Conservation (phyloP, 176 grass and related monocot genomes). For the Carex kokanica region DNA sequence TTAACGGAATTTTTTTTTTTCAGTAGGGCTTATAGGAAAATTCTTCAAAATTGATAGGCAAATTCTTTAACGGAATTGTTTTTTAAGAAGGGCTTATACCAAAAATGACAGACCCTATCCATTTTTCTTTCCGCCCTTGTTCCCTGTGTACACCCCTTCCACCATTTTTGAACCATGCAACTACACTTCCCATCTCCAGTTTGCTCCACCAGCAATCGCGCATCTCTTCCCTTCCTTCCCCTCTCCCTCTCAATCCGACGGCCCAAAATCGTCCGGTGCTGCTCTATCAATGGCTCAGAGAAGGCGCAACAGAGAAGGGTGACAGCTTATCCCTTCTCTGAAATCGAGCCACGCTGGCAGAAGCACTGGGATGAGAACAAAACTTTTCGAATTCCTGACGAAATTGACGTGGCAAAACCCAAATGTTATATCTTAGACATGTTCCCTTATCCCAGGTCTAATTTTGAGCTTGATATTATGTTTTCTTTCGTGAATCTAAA, state of each 20-base stretch:
- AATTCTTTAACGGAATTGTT: no score
- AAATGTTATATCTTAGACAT: conserved; percentile 98
- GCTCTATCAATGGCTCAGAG: conserved; percentile 12
- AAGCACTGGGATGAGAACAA: conserved; percentile 71
- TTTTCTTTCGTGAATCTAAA: not conserved
- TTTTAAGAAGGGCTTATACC: no score
- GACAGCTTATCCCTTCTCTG: conserved; percentile 67
- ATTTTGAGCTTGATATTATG: no score
- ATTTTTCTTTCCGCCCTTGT: not conserved
- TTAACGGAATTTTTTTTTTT: no score
- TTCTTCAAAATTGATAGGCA: no score
- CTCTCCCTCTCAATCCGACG: conserved; percentile 2
- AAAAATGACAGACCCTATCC: not conserved
- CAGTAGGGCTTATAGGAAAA: not conserved
- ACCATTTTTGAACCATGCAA: not conserved
- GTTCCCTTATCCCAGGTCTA: conserved; percentile 86
- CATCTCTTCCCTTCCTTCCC: not conserved
- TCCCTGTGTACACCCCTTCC: not conserved
- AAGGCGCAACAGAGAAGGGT: conserved; percentile 30
- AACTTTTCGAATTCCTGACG: conserved; percentile 76
- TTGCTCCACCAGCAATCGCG: conserved; percentile 9
- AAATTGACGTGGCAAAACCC: conserved; percentile 67
- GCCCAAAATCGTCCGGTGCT: conserved; percentile 26
- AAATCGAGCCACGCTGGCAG: conserved; percentile 93
- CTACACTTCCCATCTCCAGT: not conserved